Evolutionary conservation across 768 basidiomycete genomes (phyloP).

Genomic region (Psilocybe subaeruginosa): DNA sequence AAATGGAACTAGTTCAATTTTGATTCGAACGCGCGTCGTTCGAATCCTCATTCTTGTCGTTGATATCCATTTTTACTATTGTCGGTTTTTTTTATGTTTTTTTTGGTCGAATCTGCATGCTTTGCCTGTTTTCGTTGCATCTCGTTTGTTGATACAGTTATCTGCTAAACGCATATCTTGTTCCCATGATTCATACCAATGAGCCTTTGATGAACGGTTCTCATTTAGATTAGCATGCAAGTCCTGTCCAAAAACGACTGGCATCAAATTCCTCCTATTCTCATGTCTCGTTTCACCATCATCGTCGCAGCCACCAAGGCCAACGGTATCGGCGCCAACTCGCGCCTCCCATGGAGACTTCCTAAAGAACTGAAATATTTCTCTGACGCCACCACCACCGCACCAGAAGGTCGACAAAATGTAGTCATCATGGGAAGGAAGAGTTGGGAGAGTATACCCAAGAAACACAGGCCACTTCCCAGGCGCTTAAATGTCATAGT

Average conservation of each 20-base stretch:
- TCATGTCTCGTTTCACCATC: constrained; percentile 78
- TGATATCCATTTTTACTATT: too few relatives aligned
- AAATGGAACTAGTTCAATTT: constrained; percentile 56
- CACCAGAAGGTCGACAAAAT: constrained; percentile 61
- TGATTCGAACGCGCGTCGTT: too few relatives aligned
- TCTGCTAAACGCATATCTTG: background rate
- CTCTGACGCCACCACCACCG: constrained; percentile 70
- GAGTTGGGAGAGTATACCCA: constrained; percentile 97
- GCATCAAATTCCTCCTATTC: background rate
- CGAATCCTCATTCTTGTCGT: too few relatives aligned
- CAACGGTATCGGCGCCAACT: constrained; percentile 86
- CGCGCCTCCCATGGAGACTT: constrained; percentile 85
- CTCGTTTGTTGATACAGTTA: background rate
- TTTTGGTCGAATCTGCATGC: constrained; percentile 12
- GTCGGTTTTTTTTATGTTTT: background rate
- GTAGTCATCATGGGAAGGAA: constrained; percentile 94
- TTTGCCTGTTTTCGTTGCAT: constrained; percentile 13
- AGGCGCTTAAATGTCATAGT: constrained; percentile 80
- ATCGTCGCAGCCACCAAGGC: constrained; percentile 89
- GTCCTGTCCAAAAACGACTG: background rate
- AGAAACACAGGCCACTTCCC: constrained; percentile 78
- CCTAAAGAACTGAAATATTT: constrained; percentile 93
- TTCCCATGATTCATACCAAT: background rate
- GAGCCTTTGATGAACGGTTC: background rate
- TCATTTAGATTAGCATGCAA: background rate